Conservation (phyloP, 2,329 filamentous ascomycete species). For the Xylaria sp. region DNA sequence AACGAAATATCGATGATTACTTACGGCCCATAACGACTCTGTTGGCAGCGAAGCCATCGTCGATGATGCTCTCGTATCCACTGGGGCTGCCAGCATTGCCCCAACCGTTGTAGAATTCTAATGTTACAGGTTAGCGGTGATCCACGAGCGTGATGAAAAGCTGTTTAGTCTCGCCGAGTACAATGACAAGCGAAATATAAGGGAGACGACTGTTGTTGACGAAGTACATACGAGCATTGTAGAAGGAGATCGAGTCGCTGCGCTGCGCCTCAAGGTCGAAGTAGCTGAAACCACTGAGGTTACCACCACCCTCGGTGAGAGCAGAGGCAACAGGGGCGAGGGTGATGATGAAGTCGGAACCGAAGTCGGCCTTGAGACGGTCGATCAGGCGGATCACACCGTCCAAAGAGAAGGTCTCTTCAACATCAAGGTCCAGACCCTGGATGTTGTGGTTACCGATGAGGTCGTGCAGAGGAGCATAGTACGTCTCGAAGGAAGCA, state of each 20-base stretch:
- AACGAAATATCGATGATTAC: background rate
- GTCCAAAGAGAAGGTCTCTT: constrained; percentile 65
- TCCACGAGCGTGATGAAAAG: background rate
- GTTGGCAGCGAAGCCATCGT: constrained; percentile 63
- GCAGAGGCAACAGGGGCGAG: constrained; percentile 78
- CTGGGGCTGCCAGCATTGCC: constrained; percentile 48
- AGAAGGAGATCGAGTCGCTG: constrained; percentile 68
- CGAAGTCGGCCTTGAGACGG: constrained; percentile 63
- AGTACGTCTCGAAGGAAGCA: constrained; percentile 62
- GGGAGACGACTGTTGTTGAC: background rate
- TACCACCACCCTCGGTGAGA: constrained; percentile 47
- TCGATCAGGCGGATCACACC: constrained; percentile 64
- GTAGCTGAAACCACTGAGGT: constrained; percentile 81
- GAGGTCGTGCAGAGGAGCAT: constrained; percentile 61
- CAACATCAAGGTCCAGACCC: constrained; percentile 73
- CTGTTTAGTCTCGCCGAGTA: background rate
- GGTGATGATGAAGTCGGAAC: constrained; percentile 66
- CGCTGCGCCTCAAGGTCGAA: constrained; percentile 63
- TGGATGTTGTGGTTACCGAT: constrained; percentile 58
- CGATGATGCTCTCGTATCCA: constrained; percentile 48
- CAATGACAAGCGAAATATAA: background rate
- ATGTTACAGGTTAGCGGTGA: background rate
- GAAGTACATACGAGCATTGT: constrained; percentile 57
- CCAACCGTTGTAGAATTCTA: constrained; percentile 86
- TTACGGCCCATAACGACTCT: constrained; percentile 67